phyloP scores from a whole-genome alignment of 768 basidiomycete species.

The Lactarius quietus region DNA sequence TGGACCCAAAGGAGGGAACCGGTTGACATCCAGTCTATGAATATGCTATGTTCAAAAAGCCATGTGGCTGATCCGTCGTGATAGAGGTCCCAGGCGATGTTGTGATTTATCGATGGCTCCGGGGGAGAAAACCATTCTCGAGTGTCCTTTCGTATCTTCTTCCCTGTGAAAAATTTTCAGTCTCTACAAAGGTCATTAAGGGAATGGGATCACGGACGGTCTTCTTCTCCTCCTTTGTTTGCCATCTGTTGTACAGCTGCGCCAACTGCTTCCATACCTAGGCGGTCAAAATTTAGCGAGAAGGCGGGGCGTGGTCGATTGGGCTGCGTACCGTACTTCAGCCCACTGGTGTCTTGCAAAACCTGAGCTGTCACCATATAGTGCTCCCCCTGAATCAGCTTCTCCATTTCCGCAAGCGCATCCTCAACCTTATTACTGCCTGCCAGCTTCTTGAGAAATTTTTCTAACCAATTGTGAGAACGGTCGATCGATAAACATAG shows the following conservation, averaged over 20 bases:
- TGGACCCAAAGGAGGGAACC: slow-evolving; percentile 6
- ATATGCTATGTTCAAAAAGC: background rate
- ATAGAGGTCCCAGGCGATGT: background rate
- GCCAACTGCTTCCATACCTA: background rate
- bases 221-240: background rate
- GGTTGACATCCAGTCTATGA: background rate
- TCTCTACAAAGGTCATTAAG: background rate
- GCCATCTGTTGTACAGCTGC: background rate
- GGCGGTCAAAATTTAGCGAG: background rate
- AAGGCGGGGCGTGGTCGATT: background rate
- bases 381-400: slow-evolving; percentile 2
- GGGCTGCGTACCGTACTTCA: background rate
- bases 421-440: background rate
- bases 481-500: background rate
- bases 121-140: slow-evolving; percentile 2
- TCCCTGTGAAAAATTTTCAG: background rate
- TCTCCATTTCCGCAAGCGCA: background rate
- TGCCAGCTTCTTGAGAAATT: background rate
- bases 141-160: background rate
- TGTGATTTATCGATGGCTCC: slow-evolving; percentile 7
- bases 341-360: background rate
- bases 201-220: background rate
- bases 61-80: background rate
- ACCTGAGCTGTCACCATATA: background rate
- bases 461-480: background rate